These are phyloP conservation scores for Solanum appendiculatum DNA, from an alignment of 257 asterid genomes.

Conservation along the genomic window DNA sequence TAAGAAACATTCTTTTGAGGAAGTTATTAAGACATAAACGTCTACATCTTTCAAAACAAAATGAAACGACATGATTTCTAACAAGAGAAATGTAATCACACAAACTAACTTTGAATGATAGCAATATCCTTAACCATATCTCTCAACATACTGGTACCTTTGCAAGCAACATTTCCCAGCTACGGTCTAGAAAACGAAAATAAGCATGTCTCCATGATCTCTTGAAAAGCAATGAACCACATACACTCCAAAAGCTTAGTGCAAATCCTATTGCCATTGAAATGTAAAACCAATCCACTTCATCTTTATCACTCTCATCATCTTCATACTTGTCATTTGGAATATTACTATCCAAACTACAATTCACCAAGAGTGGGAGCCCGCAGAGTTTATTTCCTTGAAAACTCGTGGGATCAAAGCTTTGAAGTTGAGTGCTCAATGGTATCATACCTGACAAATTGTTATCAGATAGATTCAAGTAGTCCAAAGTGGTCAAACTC, in stretches of 20 bases:
- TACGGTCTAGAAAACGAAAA: neutral
- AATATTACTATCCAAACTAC: neutral
- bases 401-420: neutral
- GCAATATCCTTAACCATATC: neutral
- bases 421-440: slow-evolving; percentile 5
- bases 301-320: neutral
- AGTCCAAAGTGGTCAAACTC: neutral
- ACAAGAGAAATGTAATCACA: neutral
- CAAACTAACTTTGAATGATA: neutral
- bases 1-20: neutral
- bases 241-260: neutral
- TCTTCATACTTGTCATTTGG: neutral
- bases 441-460: slow-evolving; percentile 7
- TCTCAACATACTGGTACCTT: neutral
- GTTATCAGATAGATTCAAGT: slow-evolving; percentile 6
- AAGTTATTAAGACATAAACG: no score
- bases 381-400: neutral
- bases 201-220: neutral
- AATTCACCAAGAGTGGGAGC: neutral
- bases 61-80: neutral
- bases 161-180: neutral
- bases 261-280: slow-evolving; percentile 9
- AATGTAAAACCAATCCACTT: slow-evolving; percentile 1
- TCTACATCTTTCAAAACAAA: no score
- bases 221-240: neutral